A percentile compares a stretch with the other conserved stretches of the same genome.
Evolutionary conservation across 805 yeast genomes (phyloP).

Genomic region (Pichia manshurica): DNA sequence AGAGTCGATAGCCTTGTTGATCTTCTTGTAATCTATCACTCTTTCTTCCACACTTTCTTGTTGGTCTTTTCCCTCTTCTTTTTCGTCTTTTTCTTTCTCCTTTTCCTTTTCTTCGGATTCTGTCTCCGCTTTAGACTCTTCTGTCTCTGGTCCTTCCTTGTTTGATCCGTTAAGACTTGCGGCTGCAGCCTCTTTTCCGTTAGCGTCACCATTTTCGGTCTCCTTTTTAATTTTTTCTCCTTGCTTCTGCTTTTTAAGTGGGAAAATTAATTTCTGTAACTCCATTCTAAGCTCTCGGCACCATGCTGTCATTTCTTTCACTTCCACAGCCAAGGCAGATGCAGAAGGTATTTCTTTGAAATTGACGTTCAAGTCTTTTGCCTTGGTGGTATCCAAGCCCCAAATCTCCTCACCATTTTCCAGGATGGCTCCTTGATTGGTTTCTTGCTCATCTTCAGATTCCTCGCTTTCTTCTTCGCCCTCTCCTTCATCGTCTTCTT

Average conservation of each 20-base stretch:
- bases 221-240: background rate
- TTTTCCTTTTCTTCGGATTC: constrained; percentile 3
- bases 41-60: constrained; percentile 2
- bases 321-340: constrained; percentile 20
- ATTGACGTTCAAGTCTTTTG: constrained; percentile 20
- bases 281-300: constrained; percentile 22
- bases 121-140: background rate
- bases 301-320: constrained; percentile 17
- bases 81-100: constrained; percentile 1
- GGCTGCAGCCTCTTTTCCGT: background rate
- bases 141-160: too few relatives aligned
- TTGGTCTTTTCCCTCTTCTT: background rate
- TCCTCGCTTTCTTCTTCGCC: constrained; percentile 11
- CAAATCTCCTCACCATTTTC: constrained; percentile 18
- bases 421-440: background rate
- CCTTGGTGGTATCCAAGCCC: constrained; percentile 19
- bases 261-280: constrained; percentile 23
- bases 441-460: constrained; percentile 9
- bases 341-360: constrained; percentile 19
- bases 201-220: background rate
- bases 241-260: constrained; percentile 10
- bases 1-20: constrained; percentile 19
- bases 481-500: constrained; percentile 7
- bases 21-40: constrained; percentile 20
- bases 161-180: too few relatives aligned